Evolutionary conservation across 2,329 filamentous ascomycete genomes (phyloP).

Genomic region (Aspergillus novoparasiticus): DNA sequence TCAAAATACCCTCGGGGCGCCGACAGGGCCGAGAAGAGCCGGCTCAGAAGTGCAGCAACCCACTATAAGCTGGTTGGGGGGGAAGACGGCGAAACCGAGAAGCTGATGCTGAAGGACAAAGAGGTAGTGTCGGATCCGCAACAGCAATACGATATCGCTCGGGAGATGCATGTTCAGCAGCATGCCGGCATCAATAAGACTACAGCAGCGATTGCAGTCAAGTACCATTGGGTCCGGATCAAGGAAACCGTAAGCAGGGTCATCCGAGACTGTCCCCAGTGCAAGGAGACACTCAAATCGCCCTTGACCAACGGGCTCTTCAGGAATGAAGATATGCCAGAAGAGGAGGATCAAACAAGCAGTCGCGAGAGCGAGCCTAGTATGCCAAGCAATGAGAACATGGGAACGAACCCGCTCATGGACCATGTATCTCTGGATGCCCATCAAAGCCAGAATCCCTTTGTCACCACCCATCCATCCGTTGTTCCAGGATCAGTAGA

Average conservation of each 20-base stretch:
- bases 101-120: conserved; percentile 95
- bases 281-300: conserved; percentile 75
- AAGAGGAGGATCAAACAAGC: conserved; percentile 11
- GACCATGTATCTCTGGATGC: conserved; percentile 25
- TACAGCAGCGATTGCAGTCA: conserved; percentile 88
- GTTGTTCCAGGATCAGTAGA: conserved; percentile 40
- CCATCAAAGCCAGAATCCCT: conserved; percentile 34
- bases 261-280: conserved; percentile 87
- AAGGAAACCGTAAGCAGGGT: conserved; percentile 96
- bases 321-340: conserved; percentile 27
- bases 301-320: conserved; percentile 39
- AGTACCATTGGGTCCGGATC: conserved; percentile 96
- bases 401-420: conserved; percentile 23
- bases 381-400: conserved; percentile 13
- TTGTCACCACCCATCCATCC: conserved; percentile 32
- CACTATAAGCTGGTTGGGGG: conserved; percentile 80
- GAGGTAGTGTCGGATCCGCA: conserved; percentile 91
- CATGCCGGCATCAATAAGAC: conserved; percentile 99
- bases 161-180: conserved; percentile 70
- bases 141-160: conserved; percentile 86
- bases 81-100: conserved; percentile 59
- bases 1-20: conserved; percentile 90
- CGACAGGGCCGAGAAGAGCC: conserved; percentile 92
- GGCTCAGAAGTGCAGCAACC: conserved; percentile 87
- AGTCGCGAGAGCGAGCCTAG: conserved; percentile 13